A percentile compares a stretch with the other conserved stretches of the same genome.
Evolutionary conservation across 768 basidiomycete species (phyloP).

Genomic region (Hericium alpestre): DNA sequence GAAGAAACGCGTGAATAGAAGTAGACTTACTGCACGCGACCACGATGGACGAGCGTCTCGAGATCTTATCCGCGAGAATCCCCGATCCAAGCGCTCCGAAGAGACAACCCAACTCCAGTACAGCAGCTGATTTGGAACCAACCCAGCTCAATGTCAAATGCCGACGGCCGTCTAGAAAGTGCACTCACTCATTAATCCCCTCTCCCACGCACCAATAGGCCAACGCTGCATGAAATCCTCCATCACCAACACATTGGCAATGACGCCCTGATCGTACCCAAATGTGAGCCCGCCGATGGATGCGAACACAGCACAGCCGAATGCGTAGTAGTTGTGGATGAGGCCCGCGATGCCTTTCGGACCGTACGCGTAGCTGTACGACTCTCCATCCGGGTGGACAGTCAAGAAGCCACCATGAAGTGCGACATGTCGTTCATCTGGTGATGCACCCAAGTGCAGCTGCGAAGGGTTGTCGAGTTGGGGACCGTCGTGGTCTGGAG

Average conservation of each 20-base stretch:
- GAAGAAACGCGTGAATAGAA: neutral
- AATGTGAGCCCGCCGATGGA: constrained; percentile 71
- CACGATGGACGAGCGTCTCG: constrained; percentile 58
- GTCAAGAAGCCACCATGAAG: constrained; percentile 10
- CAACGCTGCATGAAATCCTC: constrained; percentile 57
- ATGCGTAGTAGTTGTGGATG: constrained; percentile 50
- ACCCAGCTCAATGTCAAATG: neutral
- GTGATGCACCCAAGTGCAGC: neutral
- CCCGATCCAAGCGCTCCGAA: constrained; percentile 63
- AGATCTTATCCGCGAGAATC: constrained; percentile 55
- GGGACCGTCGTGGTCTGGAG: neutral
- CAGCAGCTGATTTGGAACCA: constrained; percentile 42
- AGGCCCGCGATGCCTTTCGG: constrained; percentile 59
- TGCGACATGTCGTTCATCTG: neutral
- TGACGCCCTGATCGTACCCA: constrained; percentile 80
- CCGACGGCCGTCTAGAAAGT: neutral
- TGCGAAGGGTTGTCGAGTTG: neutral
- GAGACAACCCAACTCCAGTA: constrained; percentile 70
- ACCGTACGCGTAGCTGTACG: constrained; percentile 63
- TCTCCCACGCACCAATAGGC: constrained; percentile 63
- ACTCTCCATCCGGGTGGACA: constrained; percentile 8
- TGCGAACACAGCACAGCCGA: constrained; percentile 63
- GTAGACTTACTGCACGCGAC: constrained; percentile 48
- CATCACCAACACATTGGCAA: constrained; percentile 82
- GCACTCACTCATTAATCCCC: constrained; percentile 64